These are phyloP conservation scores for Metschnikowia cerradonensis DNA, from an alignment of 805 yeast species.

Conservation along the genomic window DNA sequence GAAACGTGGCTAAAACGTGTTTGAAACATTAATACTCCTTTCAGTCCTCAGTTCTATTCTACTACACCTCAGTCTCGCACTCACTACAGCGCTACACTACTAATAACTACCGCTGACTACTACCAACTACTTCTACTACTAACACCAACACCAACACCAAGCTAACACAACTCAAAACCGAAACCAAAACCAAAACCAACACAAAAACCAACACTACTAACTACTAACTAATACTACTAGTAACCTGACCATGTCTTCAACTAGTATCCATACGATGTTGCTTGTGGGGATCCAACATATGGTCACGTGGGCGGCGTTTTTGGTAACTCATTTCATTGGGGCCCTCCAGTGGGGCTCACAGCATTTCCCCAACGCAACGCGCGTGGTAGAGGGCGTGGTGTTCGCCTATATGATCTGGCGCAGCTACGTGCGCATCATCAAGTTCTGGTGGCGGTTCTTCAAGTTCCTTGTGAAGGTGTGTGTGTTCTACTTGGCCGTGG, in stretches of 20 bases:
- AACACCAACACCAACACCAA: too few species aligned
- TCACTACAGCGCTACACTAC: too few species aligned
- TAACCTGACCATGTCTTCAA: conserved; percentile 5
- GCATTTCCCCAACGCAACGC: conserved; percentile 8
- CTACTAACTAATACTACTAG: too few species aligned
- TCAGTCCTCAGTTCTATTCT: too few species aligned
- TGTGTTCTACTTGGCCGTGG: background rate
- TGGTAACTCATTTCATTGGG: background rate
- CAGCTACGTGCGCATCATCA: conserved; percentile 8
- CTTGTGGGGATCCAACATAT: background rate
- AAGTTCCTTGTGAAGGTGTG: conserved; percentile 7
- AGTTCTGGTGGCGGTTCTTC: conserved; percentile 12
- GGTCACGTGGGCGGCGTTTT: background rate
- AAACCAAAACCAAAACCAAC: background rate
- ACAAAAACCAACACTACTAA: background rate
- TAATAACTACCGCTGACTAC: too few species aligned
- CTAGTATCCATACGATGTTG: background rate
- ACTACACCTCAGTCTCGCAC: too few species aligned
- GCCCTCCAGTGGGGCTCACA: background rate
- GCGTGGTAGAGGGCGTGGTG: conserved; percentile 4
- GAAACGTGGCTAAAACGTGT: too few species aligned
- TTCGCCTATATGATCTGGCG: conserved; percentile 9
- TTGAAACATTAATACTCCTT: too few species aligned
- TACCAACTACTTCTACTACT: too few species aligned
- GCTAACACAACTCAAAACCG: too few species aligned